Percentiles rank a stretch among this genome's conserved stretches.
phyloP scores from a whole-genome alignment of 306 rosid genomes.

The Glycine tomentella region DNA sequence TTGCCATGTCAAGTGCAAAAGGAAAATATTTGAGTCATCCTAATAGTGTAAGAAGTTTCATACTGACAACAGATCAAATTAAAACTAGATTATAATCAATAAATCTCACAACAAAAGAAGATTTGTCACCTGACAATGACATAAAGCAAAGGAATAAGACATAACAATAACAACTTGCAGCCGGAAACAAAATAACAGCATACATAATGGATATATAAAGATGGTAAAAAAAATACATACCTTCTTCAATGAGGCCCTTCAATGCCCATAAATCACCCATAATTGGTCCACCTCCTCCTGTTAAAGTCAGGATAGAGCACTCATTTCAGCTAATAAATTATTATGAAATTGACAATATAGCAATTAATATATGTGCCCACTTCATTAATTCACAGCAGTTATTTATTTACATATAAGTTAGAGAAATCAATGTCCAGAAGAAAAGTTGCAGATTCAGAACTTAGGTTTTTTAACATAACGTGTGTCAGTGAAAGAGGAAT shows the following conservation, averaged over 20 bases:
- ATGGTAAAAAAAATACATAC: conserved; percentile 48
- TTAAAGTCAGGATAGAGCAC: conserved; percentile 43
- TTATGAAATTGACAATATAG: background rate
- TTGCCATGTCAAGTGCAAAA: no score
- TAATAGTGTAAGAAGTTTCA: no score
- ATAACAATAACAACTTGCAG: conserved; percentile 31
- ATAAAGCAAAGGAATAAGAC: background rate
- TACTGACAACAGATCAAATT: no score
- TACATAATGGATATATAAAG: conserved; percentile 10
- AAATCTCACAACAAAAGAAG: no score
- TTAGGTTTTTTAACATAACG: conserved; percentile 16
- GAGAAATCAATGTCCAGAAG: conserved; percentile 20
- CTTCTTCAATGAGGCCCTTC: conserved; percentile 93
- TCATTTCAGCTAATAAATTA: conserved; percentile 47
- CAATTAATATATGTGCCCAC: conserved; percentile 23
- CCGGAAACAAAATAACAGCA: background rate
- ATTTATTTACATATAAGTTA: background rate
- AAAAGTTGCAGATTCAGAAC: conserved; percentile 20
- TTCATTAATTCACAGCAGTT: conserved; percentile 13
- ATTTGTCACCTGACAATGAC: no score
- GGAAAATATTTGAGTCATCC: no score
- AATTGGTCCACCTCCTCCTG: conserved; percentile 99
- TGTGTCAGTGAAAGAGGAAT: background rate
- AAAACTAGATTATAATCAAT: no score
- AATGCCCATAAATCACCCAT: conserved; percentile 99